Evolutionary conservation across 2,329 filamentous ascomycete species (phyloP).

Genomic region (Tolypocladium album): DNA sequence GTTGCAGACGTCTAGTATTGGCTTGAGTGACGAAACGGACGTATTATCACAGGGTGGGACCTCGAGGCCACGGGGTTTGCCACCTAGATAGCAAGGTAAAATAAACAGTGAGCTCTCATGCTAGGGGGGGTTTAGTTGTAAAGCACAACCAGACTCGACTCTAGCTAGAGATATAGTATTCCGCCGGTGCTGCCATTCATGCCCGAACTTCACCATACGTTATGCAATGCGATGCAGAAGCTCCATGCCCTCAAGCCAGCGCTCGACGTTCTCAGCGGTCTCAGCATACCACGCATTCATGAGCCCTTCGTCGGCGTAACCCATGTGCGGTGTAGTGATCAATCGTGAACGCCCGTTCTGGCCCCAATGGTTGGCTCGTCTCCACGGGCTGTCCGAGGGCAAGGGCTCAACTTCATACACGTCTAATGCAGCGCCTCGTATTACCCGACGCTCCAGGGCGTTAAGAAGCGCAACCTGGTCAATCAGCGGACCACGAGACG

Average conservation of each 20-base stretch:
- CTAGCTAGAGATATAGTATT: background rate
- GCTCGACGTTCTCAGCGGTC: constrained; percentile 50
- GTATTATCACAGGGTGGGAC: background rate
- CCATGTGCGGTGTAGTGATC: constrained; percentile 62
- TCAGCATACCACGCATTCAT: constrained; percentile 58
- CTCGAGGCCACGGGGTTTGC: too few relatives aligned
- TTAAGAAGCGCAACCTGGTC: background rate
- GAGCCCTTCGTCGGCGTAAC: constrained; percentile 58
- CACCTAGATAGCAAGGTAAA: too few relatives aligned
- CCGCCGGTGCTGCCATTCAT: background rate
- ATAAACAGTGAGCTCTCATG: too few relatives aligned
- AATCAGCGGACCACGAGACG: background rate
- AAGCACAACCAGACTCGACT: too few relatives aligned
- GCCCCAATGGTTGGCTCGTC: constrained; percentile 51
- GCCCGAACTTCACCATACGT: background rate
- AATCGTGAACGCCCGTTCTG: constrained; percentile 46
- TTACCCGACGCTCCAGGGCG: constrained; percentile 30
- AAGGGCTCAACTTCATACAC: constrained; percentile 66
- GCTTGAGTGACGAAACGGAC: too few relatives aligned
- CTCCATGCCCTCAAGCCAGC: constrained; percentile 26
- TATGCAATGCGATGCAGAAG: constrained; percentile 5
- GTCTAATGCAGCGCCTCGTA: constrained; percentile 59
- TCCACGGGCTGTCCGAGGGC: constrained; percentile 54
- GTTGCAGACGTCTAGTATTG: background rate
- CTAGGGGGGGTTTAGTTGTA: too few relatives aligned